Conservation (phyloP, 2,329 filamentous ascomycete genomes). For the Aspergillus floridensis region DNA sequence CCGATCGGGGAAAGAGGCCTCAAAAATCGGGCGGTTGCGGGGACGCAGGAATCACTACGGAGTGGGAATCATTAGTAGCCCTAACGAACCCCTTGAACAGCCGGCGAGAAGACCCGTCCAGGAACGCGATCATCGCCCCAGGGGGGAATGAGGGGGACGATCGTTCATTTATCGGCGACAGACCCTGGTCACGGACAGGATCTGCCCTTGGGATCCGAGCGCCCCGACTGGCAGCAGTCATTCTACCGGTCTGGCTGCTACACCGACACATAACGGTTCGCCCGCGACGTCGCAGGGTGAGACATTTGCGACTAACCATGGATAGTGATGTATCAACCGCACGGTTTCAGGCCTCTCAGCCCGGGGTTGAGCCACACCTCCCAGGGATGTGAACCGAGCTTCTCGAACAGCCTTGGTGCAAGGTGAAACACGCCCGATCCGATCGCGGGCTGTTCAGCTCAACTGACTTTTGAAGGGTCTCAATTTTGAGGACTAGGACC, state of each 20-base stretch:
- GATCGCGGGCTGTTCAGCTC: neutral
- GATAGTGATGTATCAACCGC: neutral
- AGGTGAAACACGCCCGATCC: neutral
- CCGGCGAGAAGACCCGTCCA: neutral
- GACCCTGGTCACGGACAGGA: neutral
- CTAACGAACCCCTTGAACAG: neutral
- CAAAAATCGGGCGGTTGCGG: neutral
- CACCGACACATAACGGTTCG: slow-evolving; percentile 7
- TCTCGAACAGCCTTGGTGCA: neutral
- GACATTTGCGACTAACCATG: neutral
- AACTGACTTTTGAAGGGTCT: neutral
- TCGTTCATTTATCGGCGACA: slow-evolving; percentile 1
- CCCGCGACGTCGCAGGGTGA: slow-evolving; percentile 1
- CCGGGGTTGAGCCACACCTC: neutral
- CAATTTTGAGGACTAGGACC: neutral
- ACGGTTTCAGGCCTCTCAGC: neutral
- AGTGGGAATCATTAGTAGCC: neutral
- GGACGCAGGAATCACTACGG: no score
- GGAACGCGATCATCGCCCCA: neutral
- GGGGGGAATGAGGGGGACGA: neutral
- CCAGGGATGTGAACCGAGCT: neutral
- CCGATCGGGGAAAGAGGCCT: neutral
- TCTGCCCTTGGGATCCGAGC: neutral
- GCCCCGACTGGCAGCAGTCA: neutral
- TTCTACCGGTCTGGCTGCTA: neutral